Conservation (phyloP, 75 land plant species). For the Pseudotsuga menziesii region DNA sequence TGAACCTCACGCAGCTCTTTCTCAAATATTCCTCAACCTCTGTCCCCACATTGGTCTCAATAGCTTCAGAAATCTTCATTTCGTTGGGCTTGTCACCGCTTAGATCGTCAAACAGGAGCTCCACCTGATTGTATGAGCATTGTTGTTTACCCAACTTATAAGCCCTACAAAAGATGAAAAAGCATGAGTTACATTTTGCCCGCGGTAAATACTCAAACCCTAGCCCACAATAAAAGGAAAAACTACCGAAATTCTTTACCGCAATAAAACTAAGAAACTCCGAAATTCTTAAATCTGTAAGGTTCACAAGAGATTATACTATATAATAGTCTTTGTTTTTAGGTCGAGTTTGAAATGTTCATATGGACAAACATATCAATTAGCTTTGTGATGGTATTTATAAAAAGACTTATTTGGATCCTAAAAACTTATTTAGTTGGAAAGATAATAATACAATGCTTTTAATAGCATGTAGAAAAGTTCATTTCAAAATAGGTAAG, state of each 20-base stretch:
- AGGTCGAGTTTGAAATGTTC: too few relatives aligned
- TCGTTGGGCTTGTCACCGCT: not conserved
- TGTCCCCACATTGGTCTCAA: slow-evolving; percentile 28
- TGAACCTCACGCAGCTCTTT: slow-evolving; percentile 39
- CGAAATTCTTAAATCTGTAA: too few relatives aligned
- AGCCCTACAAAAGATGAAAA: slow-evolving; percentile 27
- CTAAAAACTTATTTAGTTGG: too few relatives aligned
- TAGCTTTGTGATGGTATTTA: too few relatives aligned
- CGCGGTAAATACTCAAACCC: not conserved
- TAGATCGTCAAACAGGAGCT: slow-evolving; percentile 15
- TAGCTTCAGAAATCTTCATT: slow-evolving; percentile 33
- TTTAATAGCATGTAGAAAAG: too few relatives aligned
- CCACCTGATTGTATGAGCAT: slow-evolving; percentile 49
- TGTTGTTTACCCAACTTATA: slow-evolving; percentile 49
- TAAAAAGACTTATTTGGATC: too few relatives aligned
- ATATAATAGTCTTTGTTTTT: too few relatives aligned
- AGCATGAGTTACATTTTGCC: not conserved
- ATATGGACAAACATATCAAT: too few relatives aligned
- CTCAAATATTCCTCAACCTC: slow-evolving; percentile 34
- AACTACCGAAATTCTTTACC: slow-evolving; percentile 11
- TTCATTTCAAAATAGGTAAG: too few relatives aligned
- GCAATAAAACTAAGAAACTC: too few relatives aligned
- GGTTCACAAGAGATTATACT: too few relatives aligned
- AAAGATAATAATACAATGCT: too few relatives aligned
- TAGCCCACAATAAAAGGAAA: not conserved